A percentile compares a stretch with the other conserved stretches of the same genome.
These are phyloP conservation scores for Brasenia schreberi DNA, from an alignment of 164 flowering plant species.

Conservation along the genomic window DNA sequence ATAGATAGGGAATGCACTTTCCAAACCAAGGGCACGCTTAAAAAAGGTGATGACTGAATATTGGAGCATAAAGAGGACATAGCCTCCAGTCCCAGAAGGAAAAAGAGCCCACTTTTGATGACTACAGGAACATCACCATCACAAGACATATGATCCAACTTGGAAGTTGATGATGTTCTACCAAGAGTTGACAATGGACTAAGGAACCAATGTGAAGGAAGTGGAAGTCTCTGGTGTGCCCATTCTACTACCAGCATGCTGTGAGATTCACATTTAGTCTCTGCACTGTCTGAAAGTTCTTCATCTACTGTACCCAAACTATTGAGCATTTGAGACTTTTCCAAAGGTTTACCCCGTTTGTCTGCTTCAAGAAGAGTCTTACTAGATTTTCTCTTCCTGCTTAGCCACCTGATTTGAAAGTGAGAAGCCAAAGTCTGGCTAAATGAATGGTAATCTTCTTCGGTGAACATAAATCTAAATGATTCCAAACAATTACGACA, in stretches of 20 bases:
- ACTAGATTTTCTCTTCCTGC: conserved; percentile 15
- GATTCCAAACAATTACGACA: conserved; percentile 10
- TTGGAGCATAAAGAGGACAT: conserved; percentile 23
- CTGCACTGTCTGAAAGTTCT: conserved; percentile 28
- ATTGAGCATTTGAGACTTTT: conserved; percentile 9
- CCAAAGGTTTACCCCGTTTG: conserved; percentile 4
- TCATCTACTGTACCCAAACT: conserved; percentile 69
- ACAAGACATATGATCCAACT: background rate
- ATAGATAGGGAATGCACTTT: conserved; percentile 81
- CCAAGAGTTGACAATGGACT: conserved; percentile 57
- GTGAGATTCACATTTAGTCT: conserved; percentile 2
- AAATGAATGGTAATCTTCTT: conserved; percentile 43
- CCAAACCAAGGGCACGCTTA: conserved; percentile 59
- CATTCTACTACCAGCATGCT: conserved; percentile 45
- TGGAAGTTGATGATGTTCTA: background rate
- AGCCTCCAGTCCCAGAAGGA: conserved; percentile 73
- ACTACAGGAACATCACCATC: conserved; percentile 25
- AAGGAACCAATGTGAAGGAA: conserved; percentile 86
- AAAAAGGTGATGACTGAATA: conserved; percentile 25
- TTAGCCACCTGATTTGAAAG: conserved; percentile 60
- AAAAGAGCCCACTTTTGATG: conserved; percentile 63
- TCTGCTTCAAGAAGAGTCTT: conserved; percentile 16
- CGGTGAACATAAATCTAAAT: conserved; percentile 32
- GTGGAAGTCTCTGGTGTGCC: conserved; percentile 85
- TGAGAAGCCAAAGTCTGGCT: conserved; percentile 42